Percentiles rank a stretch among this genome's conserved stretches.
phyloP scores from a whole-genome alignment of 768 basidiomycete species.

The Pulveroboletus sp. region DNA sequence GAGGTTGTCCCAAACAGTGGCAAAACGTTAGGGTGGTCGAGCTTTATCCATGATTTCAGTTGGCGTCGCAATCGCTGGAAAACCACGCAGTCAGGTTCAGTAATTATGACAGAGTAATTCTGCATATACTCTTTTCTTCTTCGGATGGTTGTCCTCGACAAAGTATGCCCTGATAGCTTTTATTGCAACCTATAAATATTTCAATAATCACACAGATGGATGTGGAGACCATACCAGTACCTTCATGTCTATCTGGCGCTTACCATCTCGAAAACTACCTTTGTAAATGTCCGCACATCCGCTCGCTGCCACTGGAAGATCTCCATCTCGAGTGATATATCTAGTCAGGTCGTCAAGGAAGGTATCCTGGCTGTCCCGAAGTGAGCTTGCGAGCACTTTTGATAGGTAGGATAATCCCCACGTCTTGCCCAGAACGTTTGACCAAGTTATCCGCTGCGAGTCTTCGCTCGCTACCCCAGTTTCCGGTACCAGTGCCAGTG shows the following conservation, averaged over 20 bases:
- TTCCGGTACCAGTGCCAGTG: too few species aligned
- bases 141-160: not conserved
- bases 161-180: slow-evolving; percentile 5
- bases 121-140: not conserved
- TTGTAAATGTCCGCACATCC: not conserved
- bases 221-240: too few species aligned
- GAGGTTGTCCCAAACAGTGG: not conserved
- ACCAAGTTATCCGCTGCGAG: not conserved
- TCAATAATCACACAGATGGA: not conserved
- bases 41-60: slow-evolving; percentile 5
- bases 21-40: slow-evolving; percentile 1
- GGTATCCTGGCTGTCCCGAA: not conserved
- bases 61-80: slow-evolving; percentile 3
- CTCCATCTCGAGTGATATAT: not conserved
- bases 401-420: not conserved
- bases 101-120: not conserved
- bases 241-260: not conserved
- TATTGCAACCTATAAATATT: not conserved
- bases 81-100: not conserved
- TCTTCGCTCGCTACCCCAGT: not conserved
- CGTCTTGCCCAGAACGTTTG: not conserved
- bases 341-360: not conserved
- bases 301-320: not conserved
- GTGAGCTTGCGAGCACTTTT: not conserved
- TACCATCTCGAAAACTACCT: not conserved